Percentiles rank a stretch among this genome's conserved stretches.
These are phyloP conservation scores for Neurospora crassa DNA, from an alignment of 2,329 filamentous ascomycete genomes.

Conservation along the genomic window DNA sequence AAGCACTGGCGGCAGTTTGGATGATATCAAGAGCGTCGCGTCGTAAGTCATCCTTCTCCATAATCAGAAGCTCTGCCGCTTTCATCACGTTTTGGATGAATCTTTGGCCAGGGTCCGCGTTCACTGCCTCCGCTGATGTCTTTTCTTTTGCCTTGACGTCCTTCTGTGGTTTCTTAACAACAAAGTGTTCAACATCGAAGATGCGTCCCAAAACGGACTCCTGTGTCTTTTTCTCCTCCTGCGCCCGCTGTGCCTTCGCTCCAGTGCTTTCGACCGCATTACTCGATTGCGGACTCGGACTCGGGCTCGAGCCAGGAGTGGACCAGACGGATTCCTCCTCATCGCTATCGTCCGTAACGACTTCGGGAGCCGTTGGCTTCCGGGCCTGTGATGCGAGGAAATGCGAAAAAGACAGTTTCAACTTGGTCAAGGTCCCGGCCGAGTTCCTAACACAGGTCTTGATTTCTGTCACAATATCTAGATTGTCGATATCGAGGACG, in stretches of 20 bases:
- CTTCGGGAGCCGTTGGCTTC: conserved; percentile 28
- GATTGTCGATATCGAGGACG: conserved; percentile 50
- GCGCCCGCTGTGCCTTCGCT: conserved; percentile 36
- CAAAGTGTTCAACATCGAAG: conserved; percentile 38
- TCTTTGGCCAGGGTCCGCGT: conserved; percentile 17
- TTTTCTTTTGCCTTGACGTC: conserved; percentile 18
- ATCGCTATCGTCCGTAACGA: conserved; percentile 34
- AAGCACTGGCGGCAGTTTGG: conserved; percentile 40
- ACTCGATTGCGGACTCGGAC: neutral
- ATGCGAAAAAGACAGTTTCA: conserved; percentile 51
- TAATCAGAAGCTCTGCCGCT: conserved; percentile 34
- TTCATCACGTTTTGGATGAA: conserved; percentile 31
- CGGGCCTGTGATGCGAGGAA: conserved; percentile 37
- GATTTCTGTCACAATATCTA: conserved; percentile 47
- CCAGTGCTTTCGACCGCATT: conserved; percentile 30
- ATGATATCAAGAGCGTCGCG: conserved; percentile 41
- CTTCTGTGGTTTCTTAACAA: conserved; percentile 27
- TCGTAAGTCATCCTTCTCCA: conserved; percentile 31
- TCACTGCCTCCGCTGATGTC: conserved; percentile 14
- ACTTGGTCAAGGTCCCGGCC: conserved; percentile 40
- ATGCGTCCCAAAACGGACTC: conserved; percentile 43
- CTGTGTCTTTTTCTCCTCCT: conserved; percentile 45
- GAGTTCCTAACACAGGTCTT: conserved; percentile 45
- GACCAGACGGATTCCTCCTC: neutral
- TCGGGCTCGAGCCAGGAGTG: neutral